A percentile compares a stretch with the other conserved stretches of the same genome.
phyloP scores from a whole-genome alignment of 2,329 filamentous ascomycete genomes.

The Alternaria novae-zelandiae region DNA sequence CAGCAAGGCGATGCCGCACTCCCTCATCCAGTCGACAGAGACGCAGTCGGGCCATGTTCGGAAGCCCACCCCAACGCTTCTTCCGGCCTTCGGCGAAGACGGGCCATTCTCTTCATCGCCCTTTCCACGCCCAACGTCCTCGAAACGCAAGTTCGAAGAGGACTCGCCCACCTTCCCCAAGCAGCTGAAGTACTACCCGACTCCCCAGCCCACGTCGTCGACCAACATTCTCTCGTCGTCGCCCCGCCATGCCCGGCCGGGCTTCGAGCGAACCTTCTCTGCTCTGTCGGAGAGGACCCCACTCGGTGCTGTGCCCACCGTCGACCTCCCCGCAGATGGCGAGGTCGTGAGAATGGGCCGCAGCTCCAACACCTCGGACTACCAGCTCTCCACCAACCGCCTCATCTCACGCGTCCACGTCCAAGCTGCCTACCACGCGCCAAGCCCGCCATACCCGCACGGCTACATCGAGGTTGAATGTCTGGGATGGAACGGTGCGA shows the following conservation, averaged over 20 bases:
- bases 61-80: constrained; percentile 67
- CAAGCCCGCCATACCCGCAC: constrained; percentile 69
- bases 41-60: constrained; percentile 49
- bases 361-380: constrained; percentile 94
- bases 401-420: constrained; percentile 94
- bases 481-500: constrained; percentile 94
- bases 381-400: constrained; percentile 89
- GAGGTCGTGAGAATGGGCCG: constrained; percentile 86
- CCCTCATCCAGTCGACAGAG: constrained; percentile 36
- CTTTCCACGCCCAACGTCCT: constrained; percentile 66
- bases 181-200: constrained; percentile 78
- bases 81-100: constrained; percentile 69
- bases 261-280: constrained; percentile 63
- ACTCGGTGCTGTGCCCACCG: constrained; percentile 79
- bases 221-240: constrained; percentile 89
- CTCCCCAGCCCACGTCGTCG: constrained; percentile 90
- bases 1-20: constrained; percentile 31
- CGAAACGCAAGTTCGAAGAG: constrained; percentile 69
- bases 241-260: constrained; percentile 57
- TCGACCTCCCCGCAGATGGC: constrained; percentile 81
- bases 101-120: constrained; percentile 82
- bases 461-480: constrained; percentile 88
- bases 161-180: constrained; percentile 54
- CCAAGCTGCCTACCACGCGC: constrained; percentile 80
- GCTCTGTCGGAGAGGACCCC: constrained; percentile 79